Percentiles rank a stretch among this genome's conserved stretches.
Evolutionary conservation across 495 filamentous ascomycete species (phyloP).

Genomic region (Aspergillus hancockii): DNA sequence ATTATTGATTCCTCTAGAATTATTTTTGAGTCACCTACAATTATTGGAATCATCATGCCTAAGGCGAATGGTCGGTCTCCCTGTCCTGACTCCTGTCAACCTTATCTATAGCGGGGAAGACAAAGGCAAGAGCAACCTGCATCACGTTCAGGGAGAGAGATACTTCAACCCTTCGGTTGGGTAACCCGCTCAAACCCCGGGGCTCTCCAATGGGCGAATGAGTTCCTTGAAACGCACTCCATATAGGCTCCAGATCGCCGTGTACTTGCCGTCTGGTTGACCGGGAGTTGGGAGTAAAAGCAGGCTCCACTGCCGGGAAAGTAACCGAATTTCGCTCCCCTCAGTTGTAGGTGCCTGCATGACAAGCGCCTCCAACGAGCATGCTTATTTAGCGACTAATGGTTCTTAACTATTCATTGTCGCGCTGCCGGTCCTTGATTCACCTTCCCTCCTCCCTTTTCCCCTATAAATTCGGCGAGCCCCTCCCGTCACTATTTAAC

Average conservation of each 20-base stretch:
- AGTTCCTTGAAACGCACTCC: background rate
- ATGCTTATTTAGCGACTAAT: background rate
- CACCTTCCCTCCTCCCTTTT: background rate
- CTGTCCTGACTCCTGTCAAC: constrained; percentile 6
- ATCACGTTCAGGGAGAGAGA: too few species aligned
- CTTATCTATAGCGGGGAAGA: constrained; percentile 9
- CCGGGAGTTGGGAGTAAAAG: constrained; percentile 4
- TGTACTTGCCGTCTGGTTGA: background rate
- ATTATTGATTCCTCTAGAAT: too few species aligned
- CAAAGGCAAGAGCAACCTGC: background rate
- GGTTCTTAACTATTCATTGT: background rate
- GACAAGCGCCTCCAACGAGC: background rate
- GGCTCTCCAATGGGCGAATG: background rate
- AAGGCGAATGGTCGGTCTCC: background rate
- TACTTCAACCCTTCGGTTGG: too few species aligned
- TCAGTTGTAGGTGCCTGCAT: constrained; percentile 2
- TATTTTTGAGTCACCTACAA: too few species aligned
- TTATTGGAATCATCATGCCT: background rate
- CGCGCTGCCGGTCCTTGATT: background rate
- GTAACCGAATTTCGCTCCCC: constrained; percentile 11
- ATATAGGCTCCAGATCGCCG: background rate
- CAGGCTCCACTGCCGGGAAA: constrained; percentile 18
- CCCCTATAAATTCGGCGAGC: background rate
- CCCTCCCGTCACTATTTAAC: background rate
- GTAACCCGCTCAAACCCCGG: background rate